These are phyloP conservation scores for Phallus indusiatus DNA, from an alignment of 768 basidiomycete genomes.

Conservation along the genomic window DNA sequence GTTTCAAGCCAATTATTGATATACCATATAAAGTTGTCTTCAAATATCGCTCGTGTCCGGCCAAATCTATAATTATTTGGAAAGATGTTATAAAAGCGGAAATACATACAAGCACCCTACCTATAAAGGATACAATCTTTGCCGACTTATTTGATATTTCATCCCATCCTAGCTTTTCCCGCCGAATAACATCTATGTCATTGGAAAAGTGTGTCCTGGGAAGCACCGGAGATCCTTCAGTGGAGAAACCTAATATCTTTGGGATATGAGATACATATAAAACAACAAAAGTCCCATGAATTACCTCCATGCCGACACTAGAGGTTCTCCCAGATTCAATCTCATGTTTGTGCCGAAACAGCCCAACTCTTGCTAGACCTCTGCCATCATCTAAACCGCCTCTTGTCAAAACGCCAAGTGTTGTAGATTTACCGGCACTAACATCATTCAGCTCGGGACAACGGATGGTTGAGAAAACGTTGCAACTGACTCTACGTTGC, in stretches of 20 bases:
- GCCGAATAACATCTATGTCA: constrained; percentile 56
- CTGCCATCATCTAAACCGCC: constrained; percentile 77
- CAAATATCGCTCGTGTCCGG: constrained; percentile 89
- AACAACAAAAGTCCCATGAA: constrained; percentile 10
- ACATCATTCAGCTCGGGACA: constrained; percentile 16
- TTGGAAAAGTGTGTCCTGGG: constrained; percentile 48
- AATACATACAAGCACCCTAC: constrained; percentile 25
- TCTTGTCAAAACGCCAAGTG: constrained; percentile 89
- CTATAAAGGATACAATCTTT: constrained; percentile 92
- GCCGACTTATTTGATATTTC: constrained; percentile 82
- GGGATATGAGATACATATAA: background rate
- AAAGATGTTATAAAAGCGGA: background rate
- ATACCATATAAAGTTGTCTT: constrained; percentile 77
- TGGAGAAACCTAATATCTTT: constrained; percentile 83
- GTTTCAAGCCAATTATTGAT: too few relatives aligned
- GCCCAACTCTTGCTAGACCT: constrained; percentile 71
- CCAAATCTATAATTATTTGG: constrained; percentile 51
- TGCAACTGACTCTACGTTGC: constrained; percentile 61
- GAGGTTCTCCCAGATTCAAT: constrained; percentile 92
- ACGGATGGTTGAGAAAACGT: background rate
- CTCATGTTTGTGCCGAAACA: constrained; percentile 97
- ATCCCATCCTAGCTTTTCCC: constrained; percentile 92
- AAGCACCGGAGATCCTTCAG: constrained; percentile 67
- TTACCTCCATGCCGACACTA: constrained; percentile 93
- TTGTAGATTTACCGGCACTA: constrained; percentile 86